These are phyloP conservation scores for Achlya hypogyna DNA, from an alignment of 352 stramenopile species.

Conservation along the genomic window DNA sequence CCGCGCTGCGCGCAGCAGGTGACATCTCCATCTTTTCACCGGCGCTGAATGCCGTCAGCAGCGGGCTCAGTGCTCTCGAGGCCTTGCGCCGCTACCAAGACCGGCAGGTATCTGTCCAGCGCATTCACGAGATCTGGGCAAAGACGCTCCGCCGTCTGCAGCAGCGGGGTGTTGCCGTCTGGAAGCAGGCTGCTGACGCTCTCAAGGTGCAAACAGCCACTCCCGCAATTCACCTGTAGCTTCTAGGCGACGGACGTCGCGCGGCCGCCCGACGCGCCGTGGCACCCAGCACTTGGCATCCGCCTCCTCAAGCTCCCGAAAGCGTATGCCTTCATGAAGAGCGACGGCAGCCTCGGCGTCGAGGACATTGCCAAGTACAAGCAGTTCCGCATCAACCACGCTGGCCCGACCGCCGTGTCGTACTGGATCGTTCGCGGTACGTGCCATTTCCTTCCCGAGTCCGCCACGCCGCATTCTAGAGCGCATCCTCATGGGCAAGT, in stretches of 20 bases:
- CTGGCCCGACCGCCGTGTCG: conserved; percentile 50
- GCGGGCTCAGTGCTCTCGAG: conserved; percentile 12
- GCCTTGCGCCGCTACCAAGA: neutral
- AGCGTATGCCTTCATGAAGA: conserved; percentile 26
- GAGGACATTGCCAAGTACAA: conserved; percentile 51
- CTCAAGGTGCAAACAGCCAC: neutral
- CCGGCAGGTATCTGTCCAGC: neutral
- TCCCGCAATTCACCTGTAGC: neutral
- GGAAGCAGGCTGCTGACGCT: neutral
- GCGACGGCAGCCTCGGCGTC: conserved; percentile 36
- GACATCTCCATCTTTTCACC: neutral
- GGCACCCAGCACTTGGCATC: conserved; percentile 66
- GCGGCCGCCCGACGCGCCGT: conserved; percentile 16
- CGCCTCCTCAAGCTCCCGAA: conserved; percentile 43
- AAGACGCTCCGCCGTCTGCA: conserved; percentile 12
- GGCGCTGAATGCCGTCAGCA: neutral
- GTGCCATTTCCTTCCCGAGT: neutral
- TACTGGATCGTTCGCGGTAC: conserved; percentile 54
- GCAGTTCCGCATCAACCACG: conserved; percentile 56
- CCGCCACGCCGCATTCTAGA: neutral
- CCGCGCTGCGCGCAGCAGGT: neutral
- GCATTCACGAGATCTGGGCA: conserved; percentile 1
- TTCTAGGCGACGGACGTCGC: neutral
- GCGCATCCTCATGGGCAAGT: conserved; percentile 44
- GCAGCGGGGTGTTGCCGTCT: neutral